phyloP scores from a whole-genome alignment of 257 asterid species.

The Fraxinus americana region DNA sequence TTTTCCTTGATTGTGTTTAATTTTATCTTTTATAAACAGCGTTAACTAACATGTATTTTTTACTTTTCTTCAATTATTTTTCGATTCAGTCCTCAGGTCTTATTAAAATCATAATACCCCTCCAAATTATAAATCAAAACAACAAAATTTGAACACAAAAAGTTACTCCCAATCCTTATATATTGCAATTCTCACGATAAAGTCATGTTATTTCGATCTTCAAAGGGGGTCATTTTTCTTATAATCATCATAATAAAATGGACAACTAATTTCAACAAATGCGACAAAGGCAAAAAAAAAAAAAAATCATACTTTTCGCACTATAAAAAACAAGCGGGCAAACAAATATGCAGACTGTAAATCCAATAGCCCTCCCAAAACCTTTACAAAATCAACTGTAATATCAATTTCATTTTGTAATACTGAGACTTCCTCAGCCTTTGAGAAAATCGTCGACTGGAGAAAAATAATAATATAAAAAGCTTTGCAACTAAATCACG shows the following conservation, averaged over 20 bases:
- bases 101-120: no score
- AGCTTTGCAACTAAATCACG: conserved; percentile 23
- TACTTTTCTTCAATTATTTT: no score
- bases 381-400: conserved; percentile 34
- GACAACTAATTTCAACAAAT: not conserved
- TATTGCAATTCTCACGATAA: no score
- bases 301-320: not conserved
- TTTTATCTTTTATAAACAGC: no score
- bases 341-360: conserved; percentile 16
- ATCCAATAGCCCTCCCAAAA: conserved; percentile 8
- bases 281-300: not conserved
- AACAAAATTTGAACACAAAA: no score
- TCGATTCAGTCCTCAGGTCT: no score
- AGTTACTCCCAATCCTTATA: no score
- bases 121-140: no score
- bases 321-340: conserved; percentile 14
- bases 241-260: not conserved
- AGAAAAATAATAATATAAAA: conserved; percentile 31
- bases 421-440: conserved; percentile 3
- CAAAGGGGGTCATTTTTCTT: no score
- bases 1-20: no score
- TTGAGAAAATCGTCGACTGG: conserved; percentile 16
- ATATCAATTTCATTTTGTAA: conserved; percentile 12
- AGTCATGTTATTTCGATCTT: no score
- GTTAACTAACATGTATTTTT: no score